These are phyloP conservation scores for Picea glauca DNA, from an alignment of 75 land plant species.

Conservation along the genomic window DNA sequence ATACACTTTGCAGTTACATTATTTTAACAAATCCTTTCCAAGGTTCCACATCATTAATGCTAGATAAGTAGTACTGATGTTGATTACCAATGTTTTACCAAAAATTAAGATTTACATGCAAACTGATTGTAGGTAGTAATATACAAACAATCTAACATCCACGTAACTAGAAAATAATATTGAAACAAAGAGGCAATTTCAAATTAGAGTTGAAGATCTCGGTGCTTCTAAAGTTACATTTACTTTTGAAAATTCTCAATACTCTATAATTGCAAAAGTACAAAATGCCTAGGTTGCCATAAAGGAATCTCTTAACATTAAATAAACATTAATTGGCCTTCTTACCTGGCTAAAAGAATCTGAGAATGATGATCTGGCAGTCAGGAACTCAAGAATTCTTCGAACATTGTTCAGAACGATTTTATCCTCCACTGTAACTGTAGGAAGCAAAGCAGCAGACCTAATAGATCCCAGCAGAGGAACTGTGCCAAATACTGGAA, in stretches of 20 bases:
- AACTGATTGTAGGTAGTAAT: not conserved
- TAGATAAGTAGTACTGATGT: not conserved
- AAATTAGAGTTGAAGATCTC: not conserved
- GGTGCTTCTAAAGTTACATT: not conserved
- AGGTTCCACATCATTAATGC: not conserved
- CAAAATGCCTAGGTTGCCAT: not conserved
- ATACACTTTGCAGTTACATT: no score
- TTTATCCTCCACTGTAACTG: conserved; percentile 81
- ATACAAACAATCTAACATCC: not conserved
- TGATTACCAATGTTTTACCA: not conserved
- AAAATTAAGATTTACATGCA: not conserved
- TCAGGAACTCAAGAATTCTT: conserved; percentile 68
- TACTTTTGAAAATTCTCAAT: not conserved
- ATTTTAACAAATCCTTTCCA: no score
- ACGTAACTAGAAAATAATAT: not conserved
- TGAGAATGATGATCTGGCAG: conserved; percentile 60
- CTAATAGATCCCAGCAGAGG: conserved; percentile 50
- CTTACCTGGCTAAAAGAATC: conserved; percentile 9
- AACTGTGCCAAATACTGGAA: conserved; percentile 66
- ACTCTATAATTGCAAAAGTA: not conserved
- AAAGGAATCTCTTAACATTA: not conserved
- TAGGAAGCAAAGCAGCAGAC: conserved; percentile 62
- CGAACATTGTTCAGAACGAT: conserved; percentile 84
- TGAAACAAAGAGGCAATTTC: not conserved
- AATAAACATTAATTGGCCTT: not conserved